phyloP scores from a whole-genome alignment of 495 filamentous ascomycete species.

The Neurospora intermedia region DNA sequence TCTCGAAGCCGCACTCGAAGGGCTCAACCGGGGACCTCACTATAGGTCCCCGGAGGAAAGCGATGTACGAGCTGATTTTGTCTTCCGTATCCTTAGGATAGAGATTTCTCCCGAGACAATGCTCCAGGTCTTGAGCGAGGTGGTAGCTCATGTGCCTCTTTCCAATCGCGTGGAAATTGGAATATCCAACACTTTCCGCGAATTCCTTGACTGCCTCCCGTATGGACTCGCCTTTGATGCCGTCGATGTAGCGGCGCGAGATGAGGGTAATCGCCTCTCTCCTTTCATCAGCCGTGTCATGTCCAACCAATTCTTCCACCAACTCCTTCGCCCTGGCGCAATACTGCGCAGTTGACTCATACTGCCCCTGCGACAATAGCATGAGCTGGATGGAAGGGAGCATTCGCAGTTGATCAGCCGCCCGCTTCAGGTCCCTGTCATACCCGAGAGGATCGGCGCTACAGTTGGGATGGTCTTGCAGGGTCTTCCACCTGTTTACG shows the following conservation, averaged over 20 bases:
- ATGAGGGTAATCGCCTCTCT: slow-evolving; percentile 13
- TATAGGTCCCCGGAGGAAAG: slow-evolving; percentile 15
- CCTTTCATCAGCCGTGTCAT: slow-evolving; percentile 7
- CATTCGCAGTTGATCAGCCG: slow-evolving; percentile 31
- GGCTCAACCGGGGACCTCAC: neutral
- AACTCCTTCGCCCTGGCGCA: slow-evolving; percentile 27
- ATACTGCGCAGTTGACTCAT: slow-evolving; percentile 37
- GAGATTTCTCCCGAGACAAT: slow-evolving; percentile 30
- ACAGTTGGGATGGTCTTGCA: slow-evolving; percentile 24
- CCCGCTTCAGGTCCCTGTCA: slow-evolving; percentile 34
- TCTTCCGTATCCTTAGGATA: slow-evolving; percentile 22
- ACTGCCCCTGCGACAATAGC: slow-evolving; percentile 32
- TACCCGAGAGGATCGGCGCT: slow-evolving; percentile 30
- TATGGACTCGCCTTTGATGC: slow-evolving; percentile 28
- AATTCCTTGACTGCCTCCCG: slow-evolving; percentile 29
- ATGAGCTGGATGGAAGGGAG: slow-evolving; percentile 37
- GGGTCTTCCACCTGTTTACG: slow-evolving; percentile 29
- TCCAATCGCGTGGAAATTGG: slow-evolving; percentile 21
- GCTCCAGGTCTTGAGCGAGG: slow-evolving; percentile 36
- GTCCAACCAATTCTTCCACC: slow-evolving; percentile 22
- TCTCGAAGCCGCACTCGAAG: slow-evolving; percentile 11
- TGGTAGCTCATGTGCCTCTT: slow-evolving; percentile 36
- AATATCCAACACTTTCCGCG: slow-evolving; percentile 3
- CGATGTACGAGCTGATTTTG: slow-evolving; percentile 31
- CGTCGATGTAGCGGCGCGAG: slow-evolving; percentile 32